Conservation (phyloP, 371 early-diverging fungal species). For the Mortierella sp. region DNA sequence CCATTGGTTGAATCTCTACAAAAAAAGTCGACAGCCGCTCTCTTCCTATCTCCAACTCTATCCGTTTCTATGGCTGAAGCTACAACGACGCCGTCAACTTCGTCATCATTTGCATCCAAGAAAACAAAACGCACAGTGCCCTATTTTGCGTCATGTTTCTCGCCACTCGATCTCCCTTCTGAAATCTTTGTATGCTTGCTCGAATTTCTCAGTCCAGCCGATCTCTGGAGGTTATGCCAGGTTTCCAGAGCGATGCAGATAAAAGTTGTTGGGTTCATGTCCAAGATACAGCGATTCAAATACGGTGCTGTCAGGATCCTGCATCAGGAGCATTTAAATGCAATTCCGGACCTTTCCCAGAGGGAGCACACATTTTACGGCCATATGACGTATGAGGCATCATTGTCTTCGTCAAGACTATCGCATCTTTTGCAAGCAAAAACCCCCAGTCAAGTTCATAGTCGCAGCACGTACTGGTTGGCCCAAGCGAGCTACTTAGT, state of each 20-base stretch:
- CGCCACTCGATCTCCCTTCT: conserved; percentile 39
- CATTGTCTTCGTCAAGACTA: conserved; percentile 7
- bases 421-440: conserved; percentile 13
- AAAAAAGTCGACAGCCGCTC: conserved; percentile 15
- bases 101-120: not conserved
- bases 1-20: conserved; percentile 16
- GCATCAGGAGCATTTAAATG: conserved; percentile 34
- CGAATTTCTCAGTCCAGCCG: conserved; percentile 34
- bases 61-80: conserved; percentile 10
- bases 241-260: conserved; percentile 36
- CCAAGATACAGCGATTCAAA: conserved; percentile 32
- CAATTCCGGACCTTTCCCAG: not conserved
- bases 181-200: conserved; percentile 42
- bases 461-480: conserved; percentile 38
- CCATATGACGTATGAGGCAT: conserved; percentile 18
- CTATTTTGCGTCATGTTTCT: conserved; percentile 36
- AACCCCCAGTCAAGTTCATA: conserved; percentile 15
- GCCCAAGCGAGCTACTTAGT: conserved; percentile 41
- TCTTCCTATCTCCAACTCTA: conserved; percentile 18
- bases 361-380: conserved; percentile 17
- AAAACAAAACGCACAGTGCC: conserved; percentile 1
- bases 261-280: conserved; percentile 26
- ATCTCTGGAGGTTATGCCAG: conserved; percentile 46
- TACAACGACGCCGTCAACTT: not conserved
- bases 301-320: conserved; percentile 37